These are phyloP conservation scores for Diatrype stigma DNA, from an alignment of 2,329 filamentous ascomycete species.

Conservation along the genomic window DNA sequence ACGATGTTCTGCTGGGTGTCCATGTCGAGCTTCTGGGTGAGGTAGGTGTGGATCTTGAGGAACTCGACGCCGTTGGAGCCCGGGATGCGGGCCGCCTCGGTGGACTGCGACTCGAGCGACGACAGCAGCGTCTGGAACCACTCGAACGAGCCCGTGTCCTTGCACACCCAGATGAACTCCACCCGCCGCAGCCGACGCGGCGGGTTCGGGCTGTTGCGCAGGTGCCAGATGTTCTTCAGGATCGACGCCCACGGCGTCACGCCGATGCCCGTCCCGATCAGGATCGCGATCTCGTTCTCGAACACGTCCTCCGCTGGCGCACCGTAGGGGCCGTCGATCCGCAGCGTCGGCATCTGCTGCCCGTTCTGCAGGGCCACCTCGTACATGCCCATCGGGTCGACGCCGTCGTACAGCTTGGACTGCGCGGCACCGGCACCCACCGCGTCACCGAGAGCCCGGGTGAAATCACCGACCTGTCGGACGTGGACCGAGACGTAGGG, in stretches of 20 bases:
- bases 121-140: slow-evolving; percentile 97
- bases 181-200: slow-evolving; percentile 86
- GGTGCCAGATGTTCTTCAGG: slow-evolving; percentile 97
- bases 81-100: slow-evolving; percentile 61
- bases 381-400: slow-evolving; percentile 96
- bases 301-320: slow-evolving; percentile 97
- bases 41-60: slow-evolving; percentile 95
- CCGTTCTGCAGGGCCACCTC: slow-evolving; percentile 93
- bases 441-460: slow-evolving; percentile 85
- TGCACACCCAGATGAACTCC: slow-evolving; percentile 99
- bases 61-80: slow-evolving; percentile 74
- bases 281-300: slow-evolving; percentile 81
- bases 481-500: slow-evolving; percentile 93
- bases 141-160: slow-evolving; percentile 91
- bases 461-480: slow-evolving; percentile 95
- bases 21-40: slow-evolving; percentile 87
- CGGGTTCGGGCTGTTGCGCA: slow-evolving; percentile 84
- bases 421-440: slow-evolving; percentile 88
- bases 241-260: slow-evolving; percentile 85
- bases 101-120: slow-evolving; percentile 82
- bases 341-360: slow-evolving; percentile 82
- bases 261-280: slow-evolving; percentile 82
- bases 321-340: slow-evolving; percentile 93
- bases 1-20: slow-evolving; percentile 97
- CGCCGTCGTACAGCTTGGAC: slow-evolving; percentile 81